Percentiles rank a stretch among this genome's conserved stretches.
Evolutionary conservation across 2,329 filamentous ascomycete genomes (phyloP).

Genomic region (Xenoacremonium recifei): DNA sequence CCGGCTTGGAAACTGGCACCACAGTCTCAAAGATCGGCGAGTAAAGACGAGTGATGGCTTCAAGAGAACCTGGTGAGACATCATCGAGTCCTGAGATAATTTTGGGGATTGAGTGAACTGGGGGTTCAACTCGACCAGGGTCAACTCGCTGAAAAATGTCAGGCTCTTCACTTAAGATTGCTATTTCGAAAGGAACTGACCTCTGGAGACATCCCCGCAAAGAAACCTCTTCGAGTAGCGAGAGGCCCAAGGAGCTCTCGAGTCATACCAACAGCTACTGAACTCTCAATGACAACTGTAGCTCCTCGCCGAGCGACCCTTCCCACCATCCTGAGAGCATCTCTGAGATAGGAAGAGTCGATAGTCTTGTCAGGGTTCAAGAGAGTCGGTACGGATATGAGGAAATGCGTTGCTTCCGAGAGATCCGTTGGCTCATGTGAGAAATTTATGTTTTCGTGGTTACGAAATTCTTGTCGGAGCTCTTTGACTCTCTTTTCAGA

Average conservation of each 20-base stretch:
- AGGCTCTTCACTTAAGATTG: no score
- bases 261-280: slow-evolving; percentile 53
- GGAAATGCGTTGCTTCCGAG: slow-evolving; percentile 44
- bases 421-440: slow-evolving; percentile 36
- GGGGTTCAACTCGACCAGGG: slow-evolving; percentile 43
- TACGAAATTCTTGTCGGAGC: slow-evolving; percentile 26
- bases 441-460: slow-evolving; percentile 29
- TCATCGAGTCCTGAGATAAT: slow-evolving; percentile 51
- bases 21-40: slow-evolving; percentile 42
- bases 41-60: slow-evolving; percentile 43
- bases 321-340: slow-evolving; percentile 42
- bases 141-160: slow-evolving; percentile 43
- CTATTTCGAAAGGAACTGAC: slow-evolving; percentile 6
- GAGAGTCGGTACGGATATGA: slow-evolving; percentile 52
- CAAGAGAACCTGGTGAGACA: slow-evolving; percentile 40
- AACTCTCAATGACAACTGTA: slow-evolving; percentile 50
- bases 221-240: slow-evolving; percentile 36
- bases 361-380: slow-evolving; percentile 44
- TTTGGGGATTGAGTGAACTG: slow-evolving; percentile 46
- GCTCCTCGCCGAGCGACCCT: slow-evolving; percentile 40
- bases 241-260: slow-evolving; percentile 45
- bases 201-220: slow-evolving; percentile 47
- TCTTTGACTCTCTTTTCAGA: slow-evolving; percentile 34
- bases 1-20: slow-evolving; percentile 46
- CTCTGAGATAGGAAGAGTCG: slow-evolving; percentile 43